phyloP scores from a whole-genome alignment of 352 stramenopile genomes.

The Phytophthora multivora region DNA sequence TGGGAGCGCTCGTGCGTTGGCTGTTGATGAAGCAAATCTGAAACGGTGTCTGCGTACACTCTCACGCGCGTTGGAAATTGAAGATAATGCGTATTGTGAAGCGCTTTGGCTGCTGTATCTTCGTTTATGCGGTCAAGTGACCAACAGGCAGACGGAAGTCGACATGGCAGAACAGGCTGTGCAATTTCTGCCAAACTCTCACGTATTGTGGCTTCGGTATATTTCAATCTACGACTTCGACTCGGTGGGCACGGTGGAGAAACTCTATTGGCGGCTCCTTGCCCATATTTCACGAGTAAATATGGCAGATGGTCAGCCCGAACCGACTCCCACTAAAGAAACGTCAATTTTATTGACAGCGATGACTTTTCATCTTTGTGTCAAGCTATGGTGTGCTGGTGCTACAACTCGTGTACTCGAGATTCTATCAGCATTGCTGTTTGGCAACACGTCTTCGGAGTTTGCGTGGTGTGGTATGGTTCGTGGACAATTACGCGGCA shows the following conservation, averaged over 20 bases:
- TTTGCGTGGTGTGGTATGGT: slow-evolving; percentile 33
- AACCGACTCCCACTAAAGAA: slow-evolving; percentile 8
- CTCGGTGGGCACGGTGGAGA: slow-evolving; percentile 34
- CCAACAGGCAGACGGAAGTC: slow-evolving; percentile 34
- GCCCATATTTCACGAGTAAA: slow-evolving; percentile 29
- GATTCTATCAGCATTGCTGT: slow-evolving; percentile 34
- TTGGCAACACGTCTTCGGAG: slow-evolving; percentile 22
- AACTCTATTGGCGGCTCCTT: slow-evolving; percentile 42
- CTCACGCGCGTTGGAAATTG: slow-evolving; percentile 48
- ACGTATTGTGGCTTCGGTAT: slow-evolving; percentile 49
- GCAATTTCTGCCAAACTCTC: slow-evolving; percentile 48
- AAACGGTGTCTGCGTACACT: slow-evolving; percentile 40
- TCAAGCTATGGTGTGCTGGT: slow-evolving; percentile 37
- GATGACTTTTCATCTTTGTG: slow-evolving; percentile 42
- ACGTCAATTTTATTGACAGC: slow-evolving; percentile 38
- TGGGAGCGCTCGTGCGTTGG: slow-evolving; percentile 5
- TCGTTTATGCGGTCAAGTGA: slow-evolving; percentile 35
- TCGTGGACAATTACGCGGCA: slow-evolving; percentile 19
- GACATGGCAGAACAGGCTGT: slow-evolving; percentile 45
- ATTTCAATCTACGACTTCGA: slow-evolving; percentile 46
- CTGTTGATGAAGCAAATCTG: slow-evolving; percentile 32
- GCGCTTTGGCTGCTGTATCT: slow-evolving; percentile 51
- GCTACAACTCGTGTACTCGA: slow-evolving; percentile 23
- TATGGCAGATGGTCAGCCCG: neutral
- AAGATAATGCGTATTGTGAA: slow-evolving; percentile 52